Percentiles rank a stretch among this genome's conserved stretches.
These are phyloP conservation scores for Ogataea hybrid DNA, from an alignment of 1,139 yeast species.

Conservation along the genomic window DNA sequence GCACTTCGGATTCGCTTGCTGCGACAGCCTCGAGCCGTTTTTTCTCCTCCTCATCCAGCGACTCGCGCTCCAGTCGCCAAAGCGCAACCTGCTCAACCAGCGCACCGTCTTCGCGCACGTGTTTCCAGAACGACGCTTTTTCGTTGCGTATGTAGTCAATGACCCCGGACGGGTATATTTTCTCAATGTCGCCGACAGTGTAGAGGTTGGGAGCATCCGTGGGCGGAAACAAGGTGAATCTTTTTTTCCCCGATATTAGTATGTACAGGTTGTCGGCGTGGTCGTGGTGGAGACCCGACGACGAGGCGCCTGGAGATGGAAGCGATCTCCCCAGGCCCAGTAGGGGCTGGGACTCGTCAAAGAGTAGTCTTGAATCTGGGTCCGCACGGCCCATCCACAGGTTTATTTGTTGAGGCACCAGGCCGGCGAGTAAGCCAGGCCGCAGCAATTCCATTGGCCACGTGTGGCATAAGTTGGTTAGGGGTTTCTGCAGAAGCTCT, in stretches of 20 bases:
- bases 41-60: slow-evolving; percentile 11
- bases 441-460: slow-evolving; percentile 37
- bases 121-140: slow-evolving; percentile 57
- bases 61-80: slow-evolving; percentile 34
- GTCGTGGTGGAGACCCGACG: slow-evolving; percentile 80
- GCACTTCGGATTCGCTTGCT: slow-evolving; percentile 9
- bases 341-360: slow-evolving; percentile 28
- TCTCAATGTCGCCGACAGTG: slow-evolving; percentile 57
- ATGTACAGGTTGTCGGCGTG: slow-evolving; percentile 74
- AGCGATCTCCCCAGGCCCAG: slow-evolving; percentile 50
- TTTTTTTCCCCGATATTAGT: slow-evolving; percentile 55
- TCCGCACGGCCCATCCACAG: slow-evolving; percentile 60
- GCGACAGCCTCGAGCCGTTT: slow-evolving; percentile 12
- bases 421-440: slow-evolving; percentile 40
- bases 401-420: slow-evolving; percentile 69
- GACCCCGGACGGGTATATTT: slow-evolving; percentile 57
- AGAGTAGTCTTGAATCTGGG: slow-evolving; percentile 17
- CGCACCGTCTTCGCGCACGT: slow-evolving; percentile 62
- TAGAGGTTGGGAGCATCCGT: slow-evolving; percentile 52
- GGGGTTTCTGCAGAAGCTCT: slow-evolving; percentile 62
- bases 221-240: slow-evolving; percentile 67
- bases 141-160: slow-evolving; percentile 57
- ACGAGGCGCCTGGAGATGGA: slow-evolving; percentile 51
- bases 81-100: slow-evolving; percentile 44
- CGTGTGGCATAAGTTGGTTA: slow-evolving; percentile 40